phyloP scores from a whole-genome alignment of 2,329 filamentous ascomycete species.

The Westerdykella ornata region DNA sequence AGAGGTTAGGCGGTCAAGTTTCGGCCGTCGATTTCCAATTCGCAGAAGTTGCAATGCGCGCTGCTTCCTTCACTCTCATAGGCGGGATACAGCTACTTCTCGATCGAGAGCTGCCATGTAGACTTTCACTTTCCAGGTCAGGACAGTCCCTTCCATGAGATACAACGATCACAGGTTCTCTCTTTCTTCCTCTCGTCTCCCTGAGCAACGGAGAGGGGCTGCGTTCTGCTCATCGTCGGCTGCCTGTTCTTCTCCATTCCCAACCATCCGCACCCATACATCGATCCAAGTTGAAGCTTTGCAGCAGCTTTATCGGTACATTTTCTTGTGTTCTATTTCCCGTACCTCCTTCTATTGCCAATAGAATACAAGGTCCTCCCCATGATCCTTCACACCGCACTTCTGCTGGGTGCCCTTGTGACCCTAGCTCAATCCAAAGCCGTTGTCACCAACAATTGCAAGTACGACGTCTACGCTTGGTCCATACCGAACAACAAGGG shows the following conservation, averaged over 20 bases:
- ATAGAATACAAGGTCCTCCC: not conserved
- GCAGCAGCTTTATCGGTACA: not conserved
- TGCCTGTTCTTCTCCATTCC: not conserved
- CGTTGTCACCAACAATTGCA: constrained; percentile 24
- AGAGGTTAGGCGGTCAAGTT: no score
- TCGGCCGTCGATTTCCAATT: no score
- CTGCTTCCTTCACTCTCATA: no score
- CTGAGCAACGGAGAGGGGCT: constrained; percentile 9
- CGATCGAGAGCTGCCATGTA: no score
- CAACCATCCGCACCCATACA: not conserved
- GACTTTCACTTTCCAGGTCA: no score
- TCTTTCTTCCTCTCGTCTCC: no score
- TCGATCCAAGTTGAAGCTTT: not conserved
- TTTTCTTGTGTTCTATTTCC: not conserved
- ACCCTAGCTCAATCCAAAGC: constrained; percentile 18
- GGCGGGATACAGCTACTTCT: no score
- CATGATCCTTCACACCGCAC: constrained; percentile 14
- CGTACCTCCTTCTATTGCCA: not conserved
- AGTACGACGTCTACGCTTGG: constrained; percentile 17
- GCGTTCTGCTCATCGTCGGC: not conserved
- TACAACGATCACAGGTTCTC: no score
- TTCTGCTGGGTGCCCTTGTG: constrained; percentile 13
- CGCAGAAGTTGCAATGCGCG: no score
- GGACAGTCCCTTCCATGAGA: no score
- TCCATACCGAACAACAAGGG: constrained; percentile 12